Percentiles rank a stretch among this genome's conserved stretches.
phyloP scores from a whole-genome alignment of 257 asterid species.

The Penstemon eatonii region DNA sequence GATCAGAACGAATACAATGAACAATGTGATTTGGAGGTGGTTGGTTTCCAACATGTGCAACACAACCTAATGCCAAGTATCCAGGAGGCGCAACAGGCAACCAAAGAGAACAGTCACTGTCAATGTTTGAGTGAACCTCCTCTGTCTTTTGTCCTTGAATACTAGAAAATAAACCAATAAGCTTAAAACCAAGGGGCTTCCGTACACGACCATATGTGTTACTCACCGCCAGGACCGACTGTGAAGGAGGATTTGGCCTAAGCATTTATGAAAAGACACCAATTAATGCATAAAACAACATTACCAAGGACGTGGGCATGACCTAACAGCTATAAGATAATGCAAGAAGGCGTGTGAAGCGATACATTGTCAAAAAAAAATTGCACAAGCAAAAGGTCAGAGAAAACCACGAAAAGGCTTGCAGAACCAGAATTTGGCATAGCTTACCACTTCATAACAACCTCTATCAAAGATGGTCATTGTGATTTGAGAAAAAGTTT shows the following conservation, averaged over 20 bases:
- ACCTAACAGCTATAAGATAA: slow-evolving; percentile 23
- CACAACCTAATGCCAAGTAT: slow-evolving; percentile 88
- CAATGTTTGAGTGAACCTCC: slow-evolving; percentile 38
- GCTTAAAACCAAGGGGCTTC: slow-evolving; percentile 85
- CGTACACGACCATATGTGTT: slow-evolving; percentile 86
- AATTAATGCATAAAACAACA: slow-evolving; percentile 28
- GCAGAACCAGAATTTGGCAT: slow-evolving; percentile 16
- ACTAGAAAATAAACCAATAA: slow-evolving; percentile 64
- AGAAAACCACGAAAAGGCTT: neutral
- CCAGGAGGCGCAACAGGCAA: slow-evolving; percentile 95
- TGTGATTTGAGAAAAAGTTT: neutral
- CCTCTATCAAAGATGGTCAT: too few species aligned
- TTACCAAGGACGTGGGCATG: slow-evolving; percentile 20
- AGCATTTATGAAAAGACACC: slow-evolving; percentile 25
- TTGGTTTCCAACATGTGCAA: slow-evolving; percentile 77
- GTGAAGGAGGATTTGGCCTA: slow-evolving; percentile 99
- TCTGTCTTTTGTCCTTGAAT: slow-evolving; percentile 48
- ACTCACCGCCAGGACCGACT: slow-evolving; percentile 87
- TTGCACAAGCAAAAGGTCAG: slow-evolving; percentile 19
- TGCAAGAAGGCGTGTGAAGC: slow-evolving; percentile 9
- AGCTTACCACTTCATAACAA: slow-evolving; percentile 14
- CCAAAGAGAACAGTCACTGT: slow-evolving; percentile 86
- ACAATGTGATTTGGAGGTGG: slow-evolving; percentile 90
- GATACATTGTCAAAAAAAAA: slow-evolving; percentile 4
- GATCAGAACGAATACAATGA: slow-evolving; percentile 91